A percentile compares a stretch with the other conserved stretches of the same genome.
These are phyloP conservation scores for Saccharomycopsis babjevae DNA, from an alignment of 805 yeast genomes.

Conservation along the genomic window DNA sequence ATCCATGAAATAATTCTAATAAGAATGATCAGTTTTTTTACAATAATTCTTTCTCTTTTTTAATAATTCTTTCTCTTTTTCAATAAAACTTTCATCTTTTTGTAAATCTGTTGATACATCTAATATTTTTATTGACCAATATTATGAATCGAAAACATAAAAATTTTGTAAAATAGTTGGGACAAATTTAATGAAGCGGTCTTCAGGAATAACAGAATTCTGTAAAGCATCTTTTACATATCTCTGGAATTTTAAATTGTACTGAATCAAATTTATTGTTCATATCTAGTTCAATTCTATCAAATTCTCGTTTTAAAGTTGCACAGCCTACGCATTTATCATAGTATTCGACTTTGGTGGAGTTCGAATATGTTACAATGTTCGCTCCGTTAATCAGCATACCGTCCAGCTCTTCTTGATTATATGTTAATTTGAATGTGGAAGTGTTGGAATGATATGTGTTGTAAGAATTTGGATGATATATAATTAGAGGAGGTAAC, in stretches of 20 bases:
- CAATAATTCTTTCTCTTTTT: too few relatives aligned
- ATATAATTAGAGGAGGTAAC: constrained; percentile 70
- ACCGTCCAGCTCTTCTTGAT: constrained; percentile 41
- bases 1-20: too few relatives aligned
- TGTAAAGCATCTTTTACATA: constrained; percentile 30
- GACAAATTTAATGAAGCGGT: too few relatives aligned
- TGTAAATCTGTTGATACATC: too few relatives aligned
- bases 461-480: constrained; percentile 62
- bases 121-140: too few relatives aligned
- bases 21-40: background rate
- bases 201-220: constrained; percentile 32
- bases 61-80: too few relatives aligned
- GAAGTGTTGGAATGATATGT: constrained; percentile 58
- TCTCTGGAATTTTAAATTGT: constrained; percentile 23
- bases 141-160: too few relatives aligned
- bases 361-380: constrained; percentile 38
- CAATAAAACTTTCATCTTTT: too few relatives aligned
- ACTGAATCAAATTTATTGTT: constrained; percentile 10
- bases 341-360: constrained; percentile 28
- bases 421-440: constrained; percentile 56
- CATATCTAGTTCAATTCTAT: constrained; percentile 26
- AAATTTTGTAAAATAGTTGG: too few relatives aligned
- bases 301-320: constrained; percentile 41
- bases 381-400: constrained; percentile 70
- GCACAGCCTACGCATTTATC: constrained; percentile 49